Evolutionary conservation across 116 monocot species (phyloP), one percentile per base, ranked within the genome.

Genomic region (Trichopus zeylanicus): DNA sequence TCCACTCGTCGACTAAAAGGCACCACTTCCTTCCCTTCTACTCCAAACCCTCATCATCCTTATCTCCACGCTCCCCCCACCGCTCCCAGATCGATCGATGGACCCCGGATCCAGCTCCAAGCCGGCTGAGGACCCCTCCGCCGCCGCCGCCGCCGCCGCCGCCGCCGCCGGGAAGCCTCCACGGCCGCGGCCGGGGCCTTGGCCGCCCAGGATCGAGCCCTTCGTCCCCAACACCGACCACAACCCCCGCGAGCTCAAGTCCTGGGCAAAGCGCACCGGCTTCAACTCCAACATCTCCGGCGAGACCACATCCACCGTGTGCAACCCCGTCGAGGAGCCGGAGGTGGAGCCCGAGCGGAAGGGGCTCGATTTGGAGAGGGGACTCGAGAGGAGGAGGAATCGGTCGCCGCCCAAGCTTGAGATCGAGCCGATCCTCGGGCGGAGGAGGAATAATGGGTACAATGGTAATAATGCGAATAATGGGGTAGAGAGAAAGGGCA

Each of bases 181-280:
- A 1, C 26, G 34, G 34, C 34, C 20, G 57, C 9, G 46, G 35
- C 81, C 82, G n/a, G 88, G 82, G 15, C 86, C 80, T 0, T 81
- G 83, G 83, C 86, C 73, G 29, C 84, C 87, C 12, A 65, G 61
- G 48, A 86, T 97, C 67, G 84, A 90, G 55, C 99, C 85, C 1
- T 99, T 92, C 73, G 75, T 91, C 0, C 72, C 76, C n/a, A 71
- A 61, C 65, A 57, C 69, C 26, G 88, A 88, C 46, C 79, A 82
- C 76, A 80, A 73, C 78, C 92, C 92, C 10, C 55, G 51, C 9
- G 99, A 91, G 46, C 88, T 99, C 53, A 80, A 68, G 56, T 88
- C 92, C 29, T 99, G 99, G 99, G 99, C 99, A 19, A 82, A 63
- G 51, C 69, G 99, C 26, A 99, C 99, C 32, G 92, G 99, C 2